Conservation (phyloP, 768 basidiomycete genomes). For the Xerocomus potaroensis region DNA sequence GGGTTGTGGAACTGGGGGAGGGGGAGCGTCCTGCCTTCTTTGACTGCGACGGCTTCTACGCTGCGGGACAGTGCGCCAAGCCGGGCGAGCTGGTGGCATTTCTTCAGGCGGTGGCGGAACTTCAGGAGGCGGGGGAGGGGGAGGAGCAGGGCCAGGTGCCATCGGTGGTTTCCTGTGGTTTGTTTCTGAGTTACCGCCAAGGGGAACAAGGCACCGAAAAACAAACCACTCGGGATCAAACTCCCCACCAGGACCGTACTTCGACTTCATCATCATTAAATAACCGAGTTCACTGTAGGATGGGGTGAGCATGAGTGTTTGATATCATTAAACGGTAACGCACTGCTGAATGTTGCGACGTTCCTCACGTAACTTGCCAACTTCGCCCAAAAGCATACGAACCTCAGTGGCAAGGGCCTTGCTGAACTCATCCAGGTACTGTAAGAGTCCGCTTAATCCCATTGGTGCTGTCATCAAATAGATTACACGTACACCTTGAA, state of each 20-base stretch:
- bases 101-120: conserved; percentile 43
- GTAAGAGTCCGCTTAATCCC: background rate
- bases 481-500: conserved; percentile 61
- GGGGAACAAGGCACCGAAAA: background rate
- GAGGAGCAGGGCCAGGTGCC: conserved; percentile 34
- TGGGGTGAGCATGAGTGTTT: conserved; percentile 3
- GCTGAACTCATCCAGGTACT: conserved; percentile 89
- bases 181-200: background rate
- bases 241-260: conserved; percentile 81
- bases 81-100: conserved; percentile 45
- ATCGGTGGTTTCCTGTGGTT: conserved; percentile 43
- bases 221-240: conserved; percentile 77
- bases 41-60: conserved; percentile 39
- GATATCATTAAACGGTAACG: conserved; percentile 26
- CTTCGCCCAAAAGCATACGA: conserved; percentile 76
- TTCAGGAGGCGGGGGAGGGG: conserved; percentile 43
- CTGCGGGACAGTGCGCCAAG: conserved; percentile 54
- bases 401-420: conserved; percentile 80
- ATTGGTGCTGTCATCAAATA: conserved; percentile 1
- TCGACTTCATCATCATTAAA: conserved; percentile 63
- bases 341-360: conserved; percentile 75
- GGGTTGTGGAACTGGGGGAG: conserved; percentile 35
- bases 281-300: conserved; percentile 67
- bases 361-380: conserved; percentile 78
- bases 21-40: conserved; percentile 37